Percentiles rank a stretch among this genome's conserved stretches.
Evolutionary conservation across 2,329 filamentous ascomycete genomes (phyloP).

Genomic region (Pseudonectria buxi): DNA sequence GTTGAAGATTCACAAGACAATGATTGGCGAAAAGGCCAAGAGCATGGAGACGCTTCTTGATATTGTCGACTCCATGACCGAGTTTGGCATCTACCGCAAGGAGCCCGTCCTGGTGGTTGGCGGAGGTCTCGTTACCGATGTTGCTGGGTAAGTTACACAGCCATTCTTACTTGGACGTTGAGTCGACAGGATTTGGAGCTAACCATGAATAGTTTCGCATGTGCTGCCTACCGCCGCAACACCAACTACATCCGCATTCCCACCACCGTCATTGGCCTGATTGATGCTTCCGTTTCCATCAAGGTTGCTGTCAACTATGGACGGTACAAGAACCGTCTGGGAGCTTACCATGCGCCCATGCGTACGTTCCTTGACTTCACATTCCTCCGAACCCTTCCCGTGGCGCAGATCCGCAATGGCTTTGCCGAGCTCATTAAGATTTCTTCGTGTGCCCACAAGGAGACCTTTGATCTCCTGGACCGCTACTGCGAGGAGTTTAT

Average conservation of each 20-base stretch:
- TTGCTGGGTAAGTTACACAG: conserved; percentile 55
- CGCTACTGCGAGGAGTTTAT: conserved; percentile 64
- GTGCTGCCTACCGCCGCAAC: conserved; percentile 63
- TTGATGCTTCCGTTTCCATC: conserved; percentile 69
- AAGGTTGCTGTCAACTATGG: conserved; percentile 75
- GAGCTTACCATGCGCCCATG: conserved; percentile 65
- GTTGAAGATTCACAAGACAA: conserved; percentile 63
- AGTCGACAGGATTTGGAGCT: background rate
- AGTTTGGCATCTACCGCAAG: conserved; percentile 65
- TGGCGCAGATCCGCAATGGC: conserved; percentile 63
- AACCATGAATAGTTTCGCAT: conserved; percentile 51
- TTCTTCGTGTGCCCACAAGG: conserved; percentile 59
- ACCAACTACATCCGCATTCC: conserved; percentile 70
- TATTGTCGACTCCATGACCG: conserved; percentile 68
- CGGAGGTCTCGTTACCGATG: conserved; percentile 64
- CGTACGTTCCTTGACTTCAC: conserved; percentile 69
- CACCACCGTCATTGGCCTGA: conserved; percentile 68
- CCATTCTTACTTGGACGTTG: conserved; percentile 9
- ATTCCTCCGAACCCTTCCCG: conserved; percentile 62
- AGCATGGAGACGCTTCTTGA: conserved; percentile 61
- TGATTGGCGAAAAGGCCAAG: conserved; percentile 71
- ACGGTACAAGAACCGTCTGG: conserved; percentile 68
- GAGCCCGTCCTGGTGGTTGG: conserved; percentile 61
- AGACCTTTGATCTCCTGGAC: conserved; percentile 62
- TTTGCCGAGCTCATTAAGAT: conserved; percentile 74